Percentiles rank a stretch among this genome's conserved stretches.
These are phyloP conservation scores for Talaromyces islandicus DNA, from an alignment of 2,329 filamentous ascomycete species.

Conservation along the genomic window DNA sequence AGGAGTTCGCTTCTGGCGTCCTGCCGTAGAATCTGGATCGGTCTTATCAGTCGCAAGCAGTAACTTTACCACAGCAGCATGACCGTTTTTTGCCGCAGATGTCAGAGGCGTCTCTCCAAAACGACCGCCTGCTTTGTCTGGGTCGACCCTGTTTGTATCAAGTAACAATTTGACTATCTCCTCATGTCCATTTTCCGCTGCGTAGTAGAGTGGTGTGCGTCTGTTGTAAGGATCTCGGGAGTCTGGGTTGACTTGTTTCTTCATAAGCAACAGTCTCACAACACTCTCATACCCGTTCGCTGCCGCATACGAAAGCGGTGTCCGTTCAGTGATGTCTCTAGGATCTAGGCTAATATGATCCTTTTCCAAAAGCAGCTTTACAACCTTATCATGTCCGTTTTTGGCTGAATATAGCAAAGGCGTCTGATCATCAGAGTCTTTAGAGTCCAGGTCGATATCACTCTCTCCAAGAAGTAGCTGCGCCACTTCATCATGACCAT, in stretches of 20 bases:
- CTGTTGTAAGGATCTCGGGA: conserved; percentile 21
- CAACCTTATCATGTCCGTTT: neutral
- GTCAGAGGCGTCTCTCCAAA: neutral
- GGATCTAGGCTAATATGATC: conserved; percentile 10
- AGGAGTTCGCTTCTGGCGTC: neutral
- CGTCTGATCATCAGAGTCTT: neutral
- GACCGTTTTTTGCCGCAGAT: neutral
- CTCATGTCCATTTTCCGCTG: neutral
- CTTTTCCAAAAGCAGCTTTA: conserved; percentile 1
- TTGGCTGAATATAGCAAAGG: neutral
- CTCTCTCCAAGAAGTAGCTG: neutral
- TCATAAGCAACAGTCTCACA: neutral
- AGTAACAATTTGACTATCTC: neutral
- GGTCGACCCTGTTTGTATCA: conserved; percentile 1
- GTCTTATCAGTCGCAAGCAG: neutral
- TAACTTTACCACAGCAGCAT: neutral
- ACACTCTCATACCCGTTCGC: conserved; percentile 1
- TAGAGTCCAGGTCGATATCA: neutral
- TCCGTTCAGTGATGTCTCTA: conserved; percentile 15
- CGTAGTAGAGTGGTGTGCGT: neutral
- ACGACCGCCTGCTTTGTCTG: neutral
- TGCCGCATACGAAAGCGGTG: conserved; percentile 1
- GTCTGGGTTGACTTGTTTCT: conserved; percentile 8
- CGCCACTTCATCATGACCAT: neutral
- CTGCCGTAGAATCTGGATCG: neutral